Evolutionary conservation across 345 rosid species (phyloP), one percentile per base, ranked within the genome.

Genomic region (Reutealis trisperma): DNA sequence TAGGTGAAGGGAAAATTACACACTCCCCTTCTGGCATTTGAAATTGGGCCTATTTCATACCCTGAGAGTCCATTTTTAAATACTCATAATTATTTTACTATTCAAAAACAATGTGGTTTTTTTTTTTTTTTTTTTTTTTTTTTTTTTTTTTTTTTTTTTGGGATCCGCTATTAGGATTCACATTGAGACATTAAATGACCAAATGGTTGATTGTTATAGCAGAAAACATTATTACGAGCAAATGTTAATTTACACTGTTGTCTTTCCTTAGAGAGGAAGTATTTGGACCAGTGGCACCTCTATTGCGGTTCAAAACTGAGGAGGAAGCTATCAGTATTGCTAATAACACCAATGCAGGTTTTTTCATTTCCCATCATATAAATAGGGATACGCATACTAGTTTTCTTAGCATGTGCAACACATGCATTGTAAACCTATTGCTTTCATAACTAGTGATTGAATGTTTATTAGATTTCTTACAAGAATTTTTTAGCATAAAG

Each of bases 211-310:
- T 45, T 45, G 12, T 8, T 45, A 45, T 34, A 49, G 49, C 13
- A 45, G 49, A 11, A 0, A 45, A 47, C 14, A 47, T 47, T 47
- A 47, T 47, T 47, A 10, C 14, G 2, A 47, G 63, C 12, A 60
- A 10, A 60, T 9, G 13, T 63, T 72, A 27, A 67, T 19, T 14
- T 44, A n/a, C 45, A 52, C 61, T 15, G 62, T 42, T 75, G 34
- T 70, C 57, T 75, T 70, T 63, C 51, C 15, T 75, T 84, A 96
- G 97, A 80, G 97, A 93, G 88, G 99, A 96, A 86, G 90, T 92
- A 51, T 96, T 96, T 63, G 99, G 99, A 84, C 99, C 99, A 18
- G 98, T 96, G 77, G 98, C 97, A 60, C 96, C 98, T 34, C 87
- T 96, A 59, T 67, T 90, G 85, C 84, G 84, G 41, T 96, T 96